Conservation (phyloP, 1,139 yeast genomes). For the Kurtzmaniella quercitrusa region DNA sequence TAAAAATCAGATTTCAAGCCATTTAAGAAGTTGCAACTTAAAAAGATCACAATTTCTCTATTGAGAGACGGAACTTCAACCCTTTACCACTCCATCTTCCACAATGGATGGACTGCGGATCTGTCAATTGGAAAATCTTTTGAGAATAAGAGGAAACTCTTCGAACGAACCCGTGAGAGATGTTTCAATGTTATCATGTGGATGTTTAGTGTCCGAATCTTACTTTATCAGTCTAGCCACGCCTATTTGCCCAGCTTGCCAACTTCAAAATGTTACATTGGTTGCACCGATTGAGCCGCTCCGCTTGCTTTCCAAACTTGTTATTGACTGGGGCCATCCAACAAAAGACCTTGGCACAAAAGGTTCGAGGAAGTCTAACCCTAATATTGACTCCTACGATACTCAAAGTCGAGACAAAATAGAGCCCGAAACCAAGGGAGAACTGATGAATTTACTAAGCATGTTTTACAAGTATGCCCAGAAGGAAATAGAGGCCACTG, state of each 20-base stretch:
- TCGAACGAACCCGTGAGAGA: conserved; percentile 34
- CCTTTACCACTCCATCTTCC: neutral
- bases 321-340: conserved; percentile 20
- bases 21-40: too few species aligned
- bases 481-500: conserved; percentile 23
- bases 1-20: too few species aligned
- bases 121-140: conserved; percentile 26
- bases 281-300: conserved; percentile 51
- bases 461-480: conserved; percentile 42
- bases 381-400: conserved; percentile 22
- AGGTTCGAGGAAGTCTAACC: conserved; percentile 9
- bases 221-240: conserved; percentile 21
- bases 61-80: too few species aligned
- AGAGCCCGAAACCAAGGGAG: conserved; percentile 10
- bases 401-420: conserved; percentile 8
- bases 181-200: conserved; percentile 61
- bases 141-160: conserved; percentile 24
- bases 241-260: conserved; percentile 50
- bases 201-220: conserved; percentile 63
- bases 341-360: conserved; percentile 7
- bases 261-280: conserved; percentile 23
- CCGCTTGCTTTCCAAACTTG: conserved; percentile 43
- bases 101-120: conserved; percentile 26
- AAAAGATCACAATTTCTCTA: too few species aligned
- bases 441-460: conserved; percentile 33